phyloP scores from a whole-genome alignment of 768 basidiomycete genomes.

The Xanthoconium stramineum region DNA sequence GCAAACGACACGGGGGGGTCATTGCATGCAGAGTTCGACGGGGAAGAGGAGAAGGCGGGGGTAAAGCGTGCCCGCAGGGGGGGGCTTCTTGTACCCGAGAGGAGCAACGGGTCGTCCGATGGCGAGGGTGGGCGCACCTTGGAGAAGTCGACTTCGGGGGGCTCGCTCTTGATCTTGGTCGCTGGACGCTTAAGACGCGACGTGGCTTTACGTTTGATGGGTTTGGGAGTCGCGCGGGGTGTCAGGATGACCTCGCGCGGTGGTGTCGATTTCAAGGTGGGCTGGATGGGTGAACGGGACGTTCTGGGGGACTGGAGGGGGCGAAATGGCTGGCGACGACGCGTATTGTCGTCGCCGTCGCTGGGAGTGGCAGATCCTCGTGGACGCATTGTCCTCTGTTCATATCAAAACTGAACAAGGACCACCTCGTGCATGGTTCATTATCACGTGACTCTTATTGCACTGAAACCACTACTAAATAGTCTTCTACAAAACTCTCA shows the following conservation, averaged over 20 bases:
- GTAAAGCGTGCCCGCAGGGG: conserved; percentile 35
- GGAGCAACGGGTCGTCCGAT: conserved; percentile 69
- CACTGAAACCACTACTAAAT: background rate
- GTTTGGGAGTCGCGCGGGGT: conserved; percentile 33
- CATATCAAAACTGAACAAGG: conserved; percentile 10
- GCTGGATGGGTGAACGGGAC: conserved; percentile 41
- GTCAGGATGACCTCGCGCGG: conserved; percentile 57
- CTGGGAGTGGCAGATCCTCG: conserved; percentile 10
- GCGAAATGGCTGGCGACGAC: conserved; percentile 19
- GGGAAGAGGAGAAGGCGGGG: conserved; percentile 35
- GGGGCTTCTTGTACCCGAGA: conserved; percentile 36
- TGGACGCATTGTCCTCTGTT: conserved; percentile 17
- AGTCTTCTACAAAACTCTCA: background rate
- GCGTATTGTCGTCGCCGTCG: conserved; percentile 1
- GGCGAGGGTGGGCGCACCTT: conserved; percentile 69
- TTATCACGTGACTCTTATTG: conserved; percentile 7
- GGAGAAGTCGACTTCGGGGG: conserved; percentile 58
- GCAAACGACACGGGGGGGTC: conserved; percentile 15
- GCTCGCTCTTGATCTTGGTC: conserved; percentile 54
- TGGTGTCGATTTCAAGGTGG: conserved; percentile 58
- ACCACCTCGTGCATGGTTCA: conserved; percentile 5
- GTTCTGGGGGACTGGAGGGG: conserved; percentile 12
- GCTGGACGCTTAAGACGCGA: conserved; percentile 21
- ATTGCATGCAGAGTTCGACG: conserved; percentile 8
- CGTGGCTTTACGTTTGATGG: conserved; percentile 36